phyloP scores from a whole-genome alignment of 1,139 yeast species.

The Candida albicans region DNA sequence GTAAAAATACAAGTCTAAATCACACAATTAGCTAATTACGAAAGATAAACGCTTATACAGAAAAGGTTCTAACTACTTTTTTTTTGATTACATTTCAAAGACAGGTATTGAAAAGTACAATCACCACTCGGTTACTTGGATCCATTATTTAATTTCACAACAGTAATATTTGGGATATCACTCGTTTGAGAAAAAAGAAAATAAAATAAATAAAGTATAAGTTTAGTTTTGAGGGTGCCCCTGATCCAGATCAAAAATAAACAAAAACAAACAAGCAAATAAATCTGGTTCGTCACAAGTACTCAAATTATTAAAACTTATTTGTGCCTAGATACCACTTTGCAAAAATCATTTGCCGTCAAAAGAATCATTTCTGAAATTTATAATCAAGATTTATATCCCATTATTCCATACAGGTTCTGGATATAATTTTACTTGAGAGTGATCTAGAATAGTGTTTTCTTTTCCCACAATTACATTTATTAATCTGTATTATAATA shows the following conservation, averaged over 20 bases:
- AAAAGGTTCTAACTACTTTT: too few species aligned
- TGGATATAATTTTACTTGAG: background rate
- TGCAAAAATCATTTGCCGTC: too few species aligned
- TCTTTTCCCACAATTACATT: background rate
- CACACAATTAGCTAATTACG: background rate
- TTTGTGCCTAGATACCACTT: too few species aligned
- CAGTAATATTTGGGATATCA: background rate
- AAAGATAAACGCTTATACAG: too few species aligned
- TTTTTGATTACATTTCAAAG: too few species aligned
- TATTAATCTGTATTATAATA: background rate
- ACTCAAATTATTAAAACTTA: too few species aligned
- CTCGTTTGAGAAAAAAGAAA: slow-evolving; percentile 1
- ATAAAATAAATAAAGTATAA: slow-evolving; percentile 1
- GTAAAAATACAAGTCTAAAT: background rate
- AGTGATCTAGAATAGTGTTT: background rate
- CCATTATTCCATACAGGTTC: too few species aligned
- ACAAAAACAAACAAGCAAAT: background rate
- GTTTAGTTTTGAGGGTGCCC: slow-evolving; percentile 1
- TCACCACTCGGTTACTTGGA: too few species aligned
- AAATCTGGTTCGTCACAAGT: background rate
- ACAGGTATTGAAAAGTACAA: too few species aligned
- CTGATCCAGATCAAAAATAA: slow-evolving; percentile 4
- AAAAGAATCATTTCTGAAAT: too few species aligned
- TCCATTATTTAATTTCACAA: too few species aligned
- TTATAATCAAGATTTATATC: too few species aligned